Percentiles rank a stretch among this genome's conserved stretches.
phyloP scores from a whole-genome alignment of 495 filamentous ascomycete species.

The Aspergillus biplanus region DNA sequence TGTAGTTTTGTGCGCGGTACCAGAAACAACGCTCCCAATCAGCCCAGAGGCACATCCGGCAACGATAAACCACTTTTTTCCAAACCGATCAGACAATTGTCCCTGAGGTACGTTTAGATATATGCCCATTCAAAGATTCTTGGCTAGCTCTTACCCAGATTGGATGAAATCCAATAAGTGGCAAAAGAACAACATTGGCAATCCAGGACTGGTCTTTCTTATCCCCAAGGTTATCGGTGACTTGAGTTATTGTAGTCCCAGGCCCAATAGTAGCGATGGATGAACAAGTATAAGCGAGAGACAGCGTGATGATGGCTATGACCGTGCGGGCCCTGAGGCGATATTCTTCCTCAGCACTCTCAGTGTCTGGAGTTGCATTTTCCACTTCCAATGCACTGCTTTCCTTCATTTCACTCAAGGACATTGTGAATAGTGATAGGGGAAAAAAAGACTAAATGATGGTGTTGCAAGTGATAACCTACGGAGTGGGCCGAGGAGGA shows the following conservation, averaged over 20 bases:
- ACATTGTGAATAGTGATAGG: neutral
- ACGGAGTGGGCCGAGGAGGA: neutral
- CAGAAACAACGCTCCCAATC: neutral
- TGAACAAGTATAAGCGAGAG: neutral
- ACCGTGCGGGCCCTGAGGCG: neutral
- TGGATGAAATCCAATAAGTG: conserved; percentile 4
- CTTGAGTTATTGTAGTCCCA: neutral
- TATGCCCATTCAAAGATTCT: neutral
- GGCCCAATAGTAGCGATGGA: neutral
- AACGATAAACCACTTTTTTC: conserved; percentile 8
- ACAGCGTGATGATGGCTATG: neutral
- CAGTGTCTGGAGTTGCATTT: neutral
- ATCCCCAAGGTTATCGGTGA: neutral
- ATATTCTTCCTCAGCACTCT: neutral
- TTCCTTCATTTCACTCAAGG: neutral
- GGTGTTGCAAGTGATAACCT: neutral
- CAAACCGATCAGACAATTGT: neutral
- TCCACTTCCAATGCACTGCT: neutral
- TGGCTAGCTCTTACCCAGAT: conserved; percentile 5
- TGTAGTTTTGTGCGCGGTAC: neutral
- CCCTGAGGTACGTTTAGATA: neutral
- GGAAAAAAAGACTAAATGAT: neutral
- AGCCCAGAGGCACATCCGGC: conserved; percentile 2
- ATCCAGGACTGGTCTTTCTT: conserved; percentile 1
- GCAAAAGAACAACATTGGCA: neutral